Conservation (phyloP, 352 stramenopile genomes). For the Globisporangium spinosum region DNA sequence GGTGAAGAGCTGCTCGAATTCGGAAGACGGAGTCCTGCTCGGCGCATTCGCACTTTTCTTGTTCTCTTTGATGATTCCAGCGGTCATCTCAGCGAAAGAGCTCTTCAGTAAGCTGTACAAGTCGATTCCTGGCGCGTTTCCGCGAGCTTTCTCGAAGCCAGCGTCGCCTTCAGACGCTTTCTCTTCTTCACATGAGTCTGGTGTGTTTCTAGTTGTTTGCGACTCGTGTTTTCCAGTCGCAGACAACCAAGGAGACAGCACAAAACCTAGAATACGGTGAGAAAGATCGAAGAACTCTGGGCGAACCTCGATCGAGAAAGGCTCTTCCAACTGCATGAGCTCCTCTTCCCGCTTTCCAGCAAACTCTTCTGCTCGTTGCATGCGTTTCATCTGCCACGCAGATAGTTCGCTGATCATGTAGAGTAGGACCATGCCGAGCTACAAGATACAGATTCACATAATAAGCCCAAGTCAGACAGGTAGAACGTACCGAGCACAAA, state of each 20-base stretch:
- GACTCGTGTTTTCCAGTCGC: background rate
- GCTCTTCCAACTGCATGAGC: slow-evolving; percentile 73
- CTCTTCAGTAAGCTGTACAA: slow-evolving; percentile 20
- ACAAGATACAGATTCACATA: slow-evolving; percentile 7
- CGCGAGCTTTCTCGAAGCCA: background rate
- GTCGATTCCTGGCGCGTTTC: slow-evolving; percentile 5
- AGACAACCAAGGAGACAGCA: slow-evolving; percentile 58
- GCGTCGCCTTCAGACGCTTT: slow-evolving; percentile 18
- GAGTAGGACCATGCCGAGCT: slow-evolving; percentile 74
- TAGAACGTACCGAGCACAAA: background rate
- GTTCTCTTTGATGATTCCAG: slow-evolving; percentile 6
- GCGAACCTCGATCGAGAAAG: slow-evolving; percentile 80
- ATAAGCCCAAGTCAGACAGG: slow-evolving; percentile 4
- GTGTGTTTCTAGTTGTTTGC: background rate
- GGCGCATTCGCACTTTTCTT: background rate
- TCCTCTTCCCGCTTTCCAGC: slow-evolving; percentile 64
- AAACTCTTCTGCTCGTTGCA: slow-evolving; percentile 80
- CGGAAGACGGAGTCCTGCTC: slow-evolving; percentile 1
- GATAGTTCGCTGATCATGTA: slow-evolving; percentile 75
- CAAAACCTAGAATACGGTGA: slow-evolving; percentile 52
- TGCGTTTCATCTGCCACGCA: slow-evolving; percentile 87
- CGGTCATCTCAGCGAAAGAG: slow-evolving; percentile 17
- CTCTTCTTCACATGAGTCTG: slow-evolving; percentile 24
- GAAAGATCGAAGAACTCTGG: slow-evolving; percentile 70
- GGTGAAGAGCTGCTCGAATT: slow-evolving; percentile 31